Base-by-base conservation (phyloP, 768 basidiomycete genomes). In the Rhizopogon vulgaris region DNA sequence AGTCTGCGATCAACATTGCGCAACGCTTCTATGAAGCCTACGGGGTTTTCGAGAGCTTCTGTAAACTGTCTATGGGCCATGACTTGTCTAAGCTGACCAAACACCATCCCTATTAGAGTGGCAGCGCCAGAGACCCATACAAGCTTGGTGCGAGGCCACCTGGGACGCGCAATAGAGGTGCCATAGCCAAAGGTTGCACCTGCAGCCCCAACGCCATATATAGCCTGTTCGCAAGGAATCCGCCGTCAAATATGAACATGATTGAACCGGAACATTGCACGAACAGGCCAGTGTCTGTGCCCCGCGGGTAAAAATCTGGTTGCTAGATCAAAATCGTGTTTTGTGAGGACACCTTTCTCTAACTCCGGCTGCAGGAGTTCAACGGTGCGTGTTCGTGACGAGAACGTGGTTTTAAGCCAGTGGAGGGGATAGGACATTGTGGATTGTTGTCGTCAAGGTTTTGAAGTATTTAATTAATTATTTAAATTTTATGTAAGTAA, bases 301-400 rank as follows among this genome's bases (percentile, higher is more conserved):
- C 61, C 58, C 37, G 74, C 75, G 36, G 83, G 76, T 25, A 83
- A 65, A 69, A 85, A 87, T 25, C 61, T 61, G 52, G 72, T 61
- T 4, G 83, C 78, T 10, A 76, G 63, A 0, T 84, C 72, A 62
- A 78, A 85, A 71, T 87, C 85, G 49, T 73, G 75, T 17, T 58
- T 60, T 17, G 67, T 58, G 15, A 68, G 42, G 25, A 63, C 50
- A 3, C 54, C 55, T 14, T 58, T 65, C 28, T 68, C 68, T 12
- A 70, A 49, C 40, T 68, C 67, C 9, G 66, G 66, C 4, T 56
- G 61, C 27, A 68, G 45, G 40, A 70, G 66, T 41, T 68, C 68
- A 41, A 52, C 50, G 0, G 66, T 58, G n/a, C 57, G 60, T 48
- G 68, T 58, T 32, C 70, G 73, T 11, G 73, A 71, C 41, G 58